Base-by-base conservation (phyloP, 2,329 filamentous ascomycete species). In the Amauroascus niger region DNA sequence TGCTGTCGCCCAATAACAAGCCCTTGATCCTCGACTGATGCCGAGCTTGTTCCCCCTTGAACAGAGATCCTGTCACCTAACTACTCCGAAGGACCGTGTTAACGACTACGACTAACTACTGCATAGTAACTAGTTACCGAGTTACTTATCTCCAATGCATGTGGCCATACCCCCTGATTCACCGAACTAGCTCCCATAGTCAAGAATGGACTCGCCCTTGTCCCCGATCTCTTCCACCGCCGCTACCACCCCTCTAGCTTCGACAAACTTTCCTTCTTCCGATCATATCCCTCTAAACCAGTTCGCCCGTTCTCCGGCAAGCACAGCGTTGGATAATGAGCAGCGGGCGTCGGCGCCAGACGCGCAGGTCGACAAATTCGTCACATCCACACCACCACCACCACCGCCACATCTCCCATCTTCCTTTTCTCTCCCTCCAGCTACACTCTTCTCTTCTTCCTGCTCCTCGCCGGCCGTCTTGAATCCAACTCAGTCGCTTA, bases 241-340 rank as follows among this genome's bases (percentile, higher is more conserved):
- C 41, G 41, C 41, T 30, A 46, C 50, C 1, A 45, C 50, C 6
- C 41, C 50, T 33, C 40, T 52, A 26, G 32, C 50, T 35, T 28
- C 41, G 13, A 22, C 40, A 28, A n/a, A 13, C 13, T 18, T 28
- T 39, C 22, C 50, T 30, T 32, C 16, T 13, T 18, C 13, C 16
- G 32, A n/a, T n/a, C n/a, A 37, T 13, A 16, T 9, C n/a, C 50
- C 48, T 41, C 35, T 5, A 3, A 37, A 52, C 32, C 40, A 37
- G 7, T 39, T 41, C 30, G 18, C 3, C 43, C n/a, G n/a, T n/a
- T 51, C 37, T 13, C 26, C 48, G 13, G 48, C n/a, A 4, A 33
- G 4, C n/a, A 18, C 37, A 6, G 6, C 32, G n/a, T 32, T 13
- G 16, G 26, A 24, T 14, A n/a, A 49, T 39, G 37, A 18, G 16